Evolutionary conservation across 495 filamentous ascomycete genomes (phyloP).

Genomic region (Penicillium longicatenatum): DNA sequence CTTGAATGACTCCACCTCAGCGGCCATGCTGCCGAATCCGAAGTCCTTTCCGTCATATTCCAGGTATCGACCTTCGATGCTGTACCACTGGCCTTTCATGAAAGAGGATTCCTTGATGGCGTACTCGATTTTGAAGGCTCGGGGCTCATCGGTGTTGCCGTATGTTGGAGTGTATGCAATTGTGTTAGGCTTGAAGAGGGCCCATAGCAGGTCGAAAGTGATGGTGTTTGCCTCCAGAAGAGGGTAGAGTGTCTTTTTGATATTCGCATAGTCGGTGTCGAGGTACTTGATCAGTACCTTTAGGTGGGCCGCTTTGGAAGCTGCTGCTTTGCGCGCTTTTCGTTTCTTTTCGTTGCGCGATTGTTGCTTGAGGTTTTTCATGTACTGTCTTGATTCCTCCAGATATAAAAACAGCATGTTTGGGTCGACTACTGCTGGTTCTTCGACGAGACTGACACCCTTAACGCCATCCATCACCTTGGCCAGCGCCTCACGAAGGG

Average conservation of each 20-base stretch:
- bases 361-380: slow-evolving; percentile 66
- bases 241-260: slow-evolving; percentile 80
- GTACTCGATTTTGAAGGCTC: slow-evolving; percentile 87
- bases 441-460: slow-evolving; percentile 77
- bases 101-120: slow-evolving; percentile 70
- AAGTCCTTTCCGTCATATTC: slow-evolving; percentile 81
- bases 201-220: slow-evolving; percentile 90
- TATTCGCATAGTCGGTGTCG: slow-evolving; percentile 77
- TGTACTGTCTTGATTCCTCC: slow-evolving; percentile 68
- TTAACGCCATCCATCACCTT: slow-evolving; percentile 82
- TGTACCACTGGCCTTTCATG: slow-evolving; percentile 78
- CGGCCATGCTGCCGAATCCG: slow-evolving; percentile 68
- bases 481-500: slow-evolving; percentile 69
- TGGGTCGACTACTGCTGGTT: slow-evolving; percentile 77
- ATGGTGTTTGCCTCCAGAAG: slow-evolving; percentile 82
- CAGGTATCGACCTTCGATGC: slow-evolving; percentile 80
- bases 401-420: slow-evolving; percentile 89
- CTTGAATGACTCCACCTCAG: slow-evolving; percentile 77
- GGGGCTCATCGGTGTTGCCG: slow-evolving; percentile 75
- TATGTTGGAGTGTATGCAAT: slow-evolving; percentile 82
- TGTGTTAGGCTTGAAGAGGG: slow-evolving; percentile 88
- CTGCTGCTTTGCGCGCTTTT: slow-evolving; percentile 61
- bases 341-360: slow-evolving; percentile 66
- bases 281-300: slow-evolving; percentile 81
- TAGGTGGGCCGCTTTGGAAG: slow-evolving; percentile 60